Percentiles rank a stretch among this genome's conserved stretches.
phyloP scores from a whole-genome alignment of 768 basidiomycete genomes.

The Boletus pseudopeckii region DNA sequence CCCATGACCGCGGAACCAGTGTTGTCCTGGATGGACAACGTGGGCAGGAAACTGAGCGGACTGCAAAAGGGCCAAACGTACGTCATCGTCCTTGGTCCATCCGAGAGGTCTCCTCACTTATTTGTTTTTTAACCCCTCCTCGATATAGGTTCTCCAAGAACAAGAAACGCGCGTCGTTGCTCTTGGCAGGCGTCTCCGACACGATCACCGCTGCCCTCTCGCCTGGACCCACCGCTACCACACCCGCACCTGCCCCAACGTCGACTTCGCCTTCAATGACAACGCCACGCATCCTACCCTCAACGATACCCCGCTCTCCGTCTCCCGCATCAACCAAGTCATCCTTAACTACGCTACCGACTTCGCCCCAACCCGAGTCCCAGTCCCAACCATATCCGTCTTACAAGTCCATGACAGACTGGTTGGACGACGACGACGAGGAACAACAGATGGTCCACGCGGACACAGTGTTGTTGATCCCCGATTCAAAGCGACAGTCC shows the following conservation, averaged over 20 bases:
- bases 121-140: not conserved
- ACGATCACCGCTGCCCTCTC: conserved; percentile 48
- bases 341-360: not conserved
- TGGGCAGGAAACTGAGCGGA: conserved; percentile 61
- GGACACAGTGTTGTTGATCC: conserved; percentile 23
- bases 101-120: not conserved
- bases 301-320: conserved; percentile 2
- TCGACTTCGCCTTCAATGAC: not conserved
- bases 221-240: conserved; percentile 35
- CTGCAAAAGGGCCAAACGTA: conserved; percentile 54
- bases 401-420: conserved; percentile 14
- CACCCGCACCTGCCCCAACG: conserved; percentile 15
- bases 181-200: conserved; percentile 63
- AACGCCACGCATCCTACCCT: conserved; percentile 16
- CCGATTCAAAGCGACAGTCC: conserved; percentile 26
- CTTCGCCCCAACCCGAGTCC: conserved; percentile 2
- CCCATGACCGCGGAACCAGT: conserved; percentile 26
- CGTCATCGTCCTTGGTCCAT: conserved; percentile 23
- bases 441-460: conserved; percentile 23
- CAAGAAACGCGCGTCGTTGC: conserved; percentile 64
- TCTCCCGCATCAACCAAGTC: not conserved
- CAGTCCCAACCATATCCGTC: conserved; percentile 4
- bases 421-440: conserved; percentile 40
- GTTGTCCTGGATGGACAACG: conserved; percentile 52
- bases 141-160: conserved; percentile 59